A percentile compares a stretch with the other conserved stretches of the same genome.
These are phyloP conservation scores for Pelagophyceae sp. DNA, from an alignment of 352 stramenopile species.

Conservation along the genomic window DNA sequence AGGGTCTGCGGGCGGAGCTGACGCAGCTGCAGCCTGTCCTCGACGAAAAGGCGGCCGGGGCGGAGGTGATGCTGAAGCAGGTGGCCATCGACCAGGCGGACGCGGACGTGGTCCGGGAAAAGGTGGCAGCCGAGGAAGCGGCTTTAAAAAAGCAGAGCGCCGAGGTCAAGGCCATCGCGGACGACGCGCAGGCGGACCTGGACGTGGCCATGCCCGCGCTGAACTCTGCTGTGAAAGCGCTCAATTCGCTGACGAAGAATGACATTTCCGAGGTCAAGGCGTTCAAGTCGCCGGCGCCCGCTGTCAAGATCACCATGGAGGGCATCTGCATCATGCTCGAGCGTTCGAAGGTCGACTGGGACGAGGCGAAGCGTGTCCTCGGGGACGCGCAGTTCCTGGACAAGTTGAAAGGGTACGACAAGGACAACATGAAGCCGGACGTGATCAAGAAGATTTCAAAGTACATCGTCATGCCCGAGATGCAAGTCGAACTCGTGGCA, in stretches of 20 bases:
- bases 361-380: slow-evolving; percentile 80
- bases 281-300: slow-evolving; percentile 77
- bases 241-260: slow-evolving; percentile 89
- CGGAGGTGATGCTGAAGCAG: slow-evolving; percentile 76
- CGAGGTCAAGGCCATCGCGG: slow-evolving; percentile 76
- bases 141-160: slow-evolving; percentile 74
- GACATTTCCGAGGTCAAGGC: slow-evolving; percentile 87
- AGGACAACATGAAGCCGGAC: slow-evolving; percentile 83
- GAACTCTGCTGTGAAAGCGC: slow-evolving; percentile 78
- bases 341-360: slow-evolving; percentile 73
- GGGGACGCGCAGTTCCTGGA: slow-evolving; percentile 81
- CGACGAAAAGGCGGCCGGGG: slow-evolving; percentile 72
- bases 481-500: slow-evolving; percentile 57
- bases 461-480: slow-evolving; percentile 71
- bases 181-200: slow-evolving; percentile 78
- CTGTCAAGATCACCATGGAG: slow-evolving; percentile 81
- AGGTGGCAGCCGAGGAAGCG: slow-evolving; percentile 76
- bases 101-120: slow-evolving; percentile 67
- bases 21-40: slow-evolving; percentile 80
- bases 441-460: slow-evolving; percentile 86
- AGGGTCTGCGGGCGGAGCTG: slow-evolving; percentile 77
- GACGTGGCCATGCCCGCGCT: slow-evolving; percentile 81
- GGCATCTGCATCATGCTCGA: slow-evolving; percentile 93
- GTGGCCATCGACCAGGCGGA: slow-evolving; percentile 83
- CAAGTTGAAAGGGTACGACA: slow-evolving; percentile 89